phyloP scores from a whole-genome alignment of 345 rosid species.

The Melaleuca quinquenervia region DNA sequence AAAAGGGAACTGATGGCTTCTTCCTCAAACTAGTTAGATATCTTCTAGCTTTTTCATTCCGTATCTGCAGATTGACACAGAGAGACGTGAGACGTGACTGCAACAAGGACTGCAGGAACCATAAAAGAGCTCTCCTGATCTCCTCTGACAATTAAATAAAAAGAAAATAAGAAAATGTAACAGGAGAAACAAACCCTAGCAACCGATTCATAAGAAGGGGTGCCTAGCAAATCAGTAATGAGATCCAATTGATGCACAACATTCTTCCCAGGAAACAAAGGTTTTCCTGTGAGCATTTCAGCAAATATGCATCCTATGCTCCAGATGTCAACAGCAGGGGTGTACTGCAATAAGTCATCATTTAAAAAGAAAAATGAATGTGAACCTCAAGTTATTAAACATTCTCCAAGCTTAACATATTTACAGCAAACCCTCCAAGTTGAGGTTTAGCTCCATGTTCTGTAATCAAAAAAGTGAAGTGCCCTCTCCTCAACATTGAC shows the following conservation, averaged over 20 bases:
- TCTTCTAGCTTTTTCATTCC: slow-evolving; percentile 92
- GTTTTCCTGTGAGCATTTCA: slow-evolving; percentile 82
- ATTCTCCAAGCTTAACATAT: background rate
- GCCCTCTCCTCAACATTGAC: background rate
- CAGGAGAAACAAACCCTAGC: slow-evolving; percentile 57
- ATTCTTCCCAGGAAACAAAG: slow-evolving; percentile 94
- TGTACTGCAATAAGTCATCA: slow-evolving; percentile 54
- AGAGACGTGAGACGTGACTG: slow-evolving; percentile 43
- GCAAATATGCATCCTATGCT: slow-evolving; percentile 98
- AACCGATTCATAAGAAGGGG: slow-evolving; percentile 63
- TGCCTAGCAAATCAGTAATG: slow-evolving; percentile 95
- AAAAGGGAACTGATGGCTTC: slow-evolving; percentile 54
- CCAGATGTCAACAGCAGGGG: slow-evolving; percentile 98
- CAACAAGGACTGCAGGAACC: slow-evolving; percentile 24
- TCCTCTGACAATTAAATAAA: background rate
- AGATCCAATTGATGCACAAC: slow-evolving; percentile 87
- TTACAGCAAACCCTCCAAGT: background rate
- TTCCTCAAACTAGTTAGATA: slow-evolving; percentile 71
- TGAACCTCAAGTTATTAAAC: background rate
- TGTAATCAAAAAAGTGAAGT: background rate
- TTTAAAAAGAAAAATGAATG: background rate
- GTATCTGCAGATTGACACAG: slow-evolving; percentile 39
- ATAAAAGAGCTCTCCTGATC: background rate
- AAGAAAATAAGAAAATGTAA: background rate
- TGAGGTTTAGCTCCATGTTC: background rate